Evolutionary conservation across 2,329 filamentous ascomycete species (phyloP).

Genomic region (Sphaerulina populicola): DNA sequence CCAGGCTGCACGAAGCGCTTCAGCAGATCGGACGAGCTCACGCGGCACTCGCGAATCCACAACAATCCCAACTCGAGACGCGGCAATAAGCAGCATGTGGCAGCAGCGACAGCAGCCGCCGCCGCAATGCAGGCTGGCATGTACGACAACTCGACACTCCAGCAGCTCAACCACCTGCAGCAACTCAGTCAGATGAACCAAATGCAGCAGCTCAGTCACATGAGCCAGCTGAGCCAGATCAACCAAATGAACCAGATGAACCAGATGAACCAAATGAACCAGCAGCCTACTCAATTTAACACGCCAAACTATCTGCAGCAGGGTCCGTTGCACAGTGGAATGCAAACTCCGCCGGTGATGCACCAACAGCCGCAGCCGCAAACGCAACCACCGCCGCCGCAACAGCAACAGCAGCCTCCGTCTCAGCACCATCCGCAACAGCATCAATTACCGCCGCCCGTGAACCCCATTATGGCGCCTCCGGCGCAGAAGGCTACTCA

Average conservation of each 20-base stretch:
- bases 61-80: slow-evolving; percentile 95
- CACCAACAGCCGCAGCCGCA: slow-evolving; percentile 11
- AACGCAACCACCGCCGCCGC: slow-evolving; percentile 13
- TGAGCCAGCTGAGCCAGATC: slow-evolving; percentile 23
- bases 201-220: slow-evolving; percentile 23
- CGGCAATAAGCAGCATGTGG: slow-evolving; percentile 71
- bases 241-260: slow-evolving; percentile 14
- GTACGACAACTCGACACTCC: slow-evolving; percentile 42
- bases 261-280: slow-evolving; percentile 15
- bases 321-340: slow-evolving; percentile 1
- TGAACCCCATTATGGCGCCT: slow-evolving; percentile 8
- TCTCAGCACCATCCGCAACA: slow-evolving; percentile 14
- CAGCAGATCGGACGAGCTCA: slow-evolving; percentile 91
- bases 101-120: slow-evolving; percentile 50
- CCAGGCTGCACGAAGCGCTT: slow-evolving; percentile 96
- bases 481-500: slow-evolving; percentile 61
- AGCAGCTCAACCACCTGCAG: slow-evolving; percentile 59
- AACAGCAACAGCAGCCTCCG: slow-evolving; percentile 12
- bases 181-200: slow-evolving; percentile 69
- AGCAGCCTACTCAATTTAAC: slow-evolving; percentile 10
- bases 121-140: slow-evolving; percentile 46
- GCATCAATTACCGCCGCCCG: slow-evolving; percentile 9
- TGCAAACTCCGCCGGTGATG: slow-evolving; percentile 8
- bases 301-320: slow-evolving; percentile 7
- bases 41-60: slow-evolving; percentile 94